These are phyloP conservation scores for Kalmanozyma brasiliensis DNA, from an alignment of 1,284 basidiomycete species.

Conservation along the genomic window DNA sequence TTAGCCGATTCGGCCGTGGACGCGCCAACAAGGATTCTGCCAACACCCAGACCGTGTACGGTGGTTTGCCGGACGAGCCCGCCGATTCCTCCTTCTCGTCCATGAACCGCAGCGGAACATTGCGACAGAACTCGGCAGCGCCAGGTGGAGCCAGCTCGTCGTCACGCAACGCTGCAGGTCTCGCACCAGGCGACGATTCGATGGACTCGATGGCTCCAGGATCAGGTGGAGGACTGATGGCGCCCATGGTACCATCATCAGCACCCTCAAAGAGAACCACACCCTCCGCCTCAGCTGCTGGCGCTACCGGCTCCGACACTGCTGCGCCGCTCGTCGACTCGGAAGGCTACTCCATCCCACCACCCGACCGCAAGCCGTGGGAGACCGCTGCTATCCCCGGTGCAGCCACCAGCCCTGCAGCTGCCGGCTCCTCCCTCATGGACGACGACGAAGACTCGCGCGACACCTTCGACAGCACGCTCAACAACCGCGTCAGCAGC, in stretches of 20 bases:
- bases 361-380: constrained; percentile 71
- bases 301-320: constrained; percentile 9
- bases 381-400: constrained; percentile 49
- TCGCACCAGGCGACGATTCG: constrained; percentile 33
- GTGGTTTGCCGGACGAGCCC: constrained; percentile 41
- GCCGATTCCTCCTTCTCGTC: constrained; percentile 43
- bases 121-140: constrained; percentile 32
- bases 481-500: constrained; percentile 37
- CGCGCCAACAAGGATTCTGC: constrained; percentile 46
- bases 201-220: constrained; percentile 40
- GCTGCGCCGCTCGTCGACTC: constrained; percentile 68
- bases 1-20: constrained; percentile 54
- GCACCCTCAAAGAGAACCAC: constrained; percentile 23
- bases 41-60: constrained; percentile 52
- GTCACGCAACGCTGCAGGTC: constrained; percentile 12
- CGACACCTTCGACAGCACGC: constrained; percentile 35
- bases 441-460: constrained; percentile 61
- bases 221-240: constrained; percentile 48
- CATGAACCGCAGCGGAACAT: constrained; percentile 26
- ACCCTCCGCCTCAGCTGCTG: constrained; percentile 4
- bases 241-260: constrained; percentile 47
- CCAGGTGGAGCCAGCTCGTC: constrained; percentile 17
- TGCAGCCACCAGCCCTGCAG: constrained; percentile 4
- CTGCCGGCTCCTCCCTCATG: constrained; percentile 52
- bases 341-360: constrained; percentile 72